A percentile compares a stretch with the other conserved stretches of the same genome.
Conservation (phyloP, 2,329 filamentous ascomycete species). For the Cladobotryum mycophilum region DNA sequence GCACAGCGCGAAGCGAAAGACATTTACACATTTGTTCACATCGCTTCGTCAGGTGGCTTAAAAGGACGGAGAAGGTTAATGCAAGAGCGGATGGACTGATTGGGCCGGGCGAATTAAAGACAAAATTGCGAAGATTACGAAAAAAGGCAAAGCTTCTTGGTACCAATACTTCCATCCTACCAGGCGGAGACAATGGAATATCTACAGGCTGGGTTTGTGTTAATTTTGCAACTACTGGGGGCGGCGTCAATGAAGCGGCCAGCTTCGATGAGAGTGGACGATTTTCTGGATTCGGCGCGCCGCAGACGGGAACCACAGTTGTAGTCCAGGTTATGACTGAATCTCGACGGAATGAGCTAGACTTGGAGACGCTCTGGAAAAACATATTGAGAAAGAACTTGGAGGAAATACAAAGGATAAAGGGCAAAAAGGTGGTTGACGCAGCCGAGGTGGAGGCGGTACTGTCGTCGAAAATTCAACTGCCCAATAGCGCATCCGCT, state of each 20-base stretch:
- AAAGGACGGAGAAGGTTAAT: constrained; percentile 62
- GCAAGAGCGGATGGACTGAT: constrained; percentile 83
- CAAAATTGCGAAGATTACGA: constrained; percentile 73
- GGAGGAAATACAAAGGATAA: constrained; percentile 23
- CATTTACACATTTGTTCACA: constrained; percentile 90
- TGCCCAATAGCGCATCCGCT: constrained; percentile 23
- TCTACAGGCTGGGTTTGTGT: constrained; percentile 96
- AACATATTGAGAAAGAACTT: constrained; percentile 33
- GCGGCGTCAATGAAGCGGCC: constrained; percentile 39
- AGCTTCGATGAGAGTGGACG: constrained; percentile 44
- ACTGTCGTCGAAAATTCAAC: constrained; percentile 28
- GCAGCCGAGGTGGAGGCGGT: constrained; percentile 23
- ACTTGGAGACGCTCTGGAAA: constrained; percentile 48
- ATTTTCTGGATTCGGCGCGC: constrained; percentile 70
- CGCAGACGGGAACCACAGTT: constrained; percentile 43
- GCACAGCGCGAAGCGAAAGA: constrained; percentile 84
- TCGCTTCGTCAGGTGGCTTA: constrained; percentile 79
- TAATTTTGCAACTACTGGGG: constrained; percentile 68
- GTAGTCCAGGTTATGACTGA: constrained; percentile 55
- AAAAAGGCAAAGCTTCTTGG: constrained; percentile 77
- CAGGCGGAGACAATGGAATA: constrained; percentile 73
- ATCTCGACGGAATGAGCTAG: constrained; percentile 44
- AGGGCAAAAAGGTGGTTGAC: constrained; percentile 19
- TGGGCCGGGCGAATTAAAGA: constrained; percentile 84
- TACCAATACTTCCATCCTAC: constrained; percentile 58